Conservation (phyloP, 805 yeast genomes). For the Candida piceae region DNA sequence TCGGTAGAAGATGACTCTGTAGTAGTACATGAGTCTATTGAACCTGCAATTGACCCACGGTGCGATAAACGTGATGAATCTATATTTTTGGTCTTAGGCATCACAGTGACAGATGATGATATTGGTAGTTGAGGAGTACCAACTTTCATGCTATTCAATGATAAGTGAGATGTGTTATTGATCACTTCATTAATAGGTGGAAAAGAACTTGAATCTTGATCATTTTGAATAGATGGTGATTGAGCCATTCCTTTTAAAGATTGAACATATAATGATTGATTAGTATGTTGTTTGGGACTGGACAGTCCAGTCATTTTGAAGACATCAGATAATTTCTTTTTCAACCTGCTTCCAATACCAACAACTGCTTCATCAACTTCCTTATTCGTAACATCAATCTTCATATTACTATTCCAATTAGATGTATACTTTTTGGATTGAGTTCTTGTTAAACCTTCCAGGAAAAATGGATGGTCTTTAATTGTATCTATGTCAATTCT, state of each 20-base stretch:
- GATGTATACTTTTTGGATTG: conserved; percentile 25
- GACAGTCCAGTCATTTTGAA: conserved; percentile 17
- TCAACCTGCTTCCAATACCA: conserved; percentile 70
- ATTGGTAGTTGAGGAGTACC: neutral
- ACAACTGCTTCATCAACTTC: conserved; percentile 75
- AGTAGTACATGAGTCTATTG: conserved; percentile 27
- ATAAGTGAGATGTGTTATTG: neutral
- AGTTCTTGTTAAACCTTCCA: conserved; percentile 24
- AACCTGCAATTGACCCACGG: conserved; percentile 15
- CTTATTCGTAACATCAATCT: conserved; percentile 55
- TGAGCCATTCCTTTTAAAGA: conserved; percentile 14
- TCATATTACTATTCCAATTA: conserved; percentile 30
- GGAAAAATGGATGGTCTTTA: conserved; percentile 67
- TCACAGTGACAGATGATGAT: neutral
- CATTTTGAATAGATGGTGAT: too few relatives aligned
- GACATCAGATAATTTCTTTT: conserved; percentile 44
- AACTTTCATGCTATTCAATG: neutral
- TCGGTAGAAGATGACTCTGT: conserved; percentile 27
- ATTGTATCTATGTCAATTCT: conserved; percentile 70
- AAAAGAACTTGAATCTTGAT: conserved; percentile 8
- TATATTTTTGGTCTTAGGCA: neutral
- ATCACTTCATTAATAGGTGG: neutral
- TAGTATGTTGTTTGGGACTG: conserved; percentile 8
- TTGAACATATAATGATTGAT: conserved; percentile 12
- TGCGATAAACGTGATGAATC: conserved; percentile 3